Percentiles rank a stretch among this genome's conserved stretches.
These are phyloP conservation scores for Toxoplasma gondii DNA, from an alignment of 169 alveolate species.

Conservation along the genomic window DNA sequence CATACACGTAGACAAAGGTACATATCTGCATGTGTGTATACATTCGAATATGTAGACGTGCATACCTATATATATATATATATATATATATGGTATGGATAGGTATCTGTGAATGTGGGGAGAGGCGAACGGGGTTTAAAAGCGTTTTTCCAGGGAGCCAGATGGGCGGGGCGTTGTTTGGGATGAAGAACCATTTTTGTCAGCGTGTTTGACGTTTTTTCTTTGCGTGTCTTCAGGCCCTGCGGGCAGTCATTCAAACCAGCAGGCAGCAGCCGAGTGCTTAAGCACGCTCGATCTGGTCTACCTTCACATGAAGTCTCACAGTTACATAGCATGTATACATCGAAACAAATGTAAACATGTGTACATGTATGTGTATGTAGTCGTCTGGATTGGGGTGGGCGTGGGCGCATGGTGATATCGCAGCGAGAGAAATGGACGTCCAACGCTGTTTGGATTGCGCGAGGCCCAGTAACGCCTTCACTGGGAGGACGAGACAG, in stretches of 20 bases:
- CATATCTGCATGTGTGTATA: neutral
- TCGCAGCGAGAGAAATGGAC: too few species aligned
- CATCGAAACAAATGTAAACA: neutral
- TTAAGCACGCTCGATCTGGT: neutral
- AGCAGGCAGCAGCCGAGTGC: neutral
- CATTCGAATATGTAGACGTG: neutral
- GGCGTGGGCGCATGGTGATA: too few species aligned
- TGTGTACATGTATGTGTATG: neutral
- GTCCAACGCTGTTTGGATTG: too few species aligned
- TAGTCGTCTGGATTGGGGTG: too few species aligned
- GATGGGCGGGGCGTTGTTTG: too few species aligned
- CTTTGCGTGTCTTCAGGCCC: neutral
- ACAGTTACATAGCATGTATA: neutral
- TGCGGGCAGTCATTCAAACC: neutral
- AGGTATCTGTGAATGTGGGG: neutral
- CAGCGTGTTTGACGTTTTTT: too few species aligned
- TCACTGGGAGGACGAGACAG: too few species aligned
- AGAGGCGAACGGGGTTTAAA: neutral
- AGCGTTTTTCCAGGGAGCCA: too few species aligned
- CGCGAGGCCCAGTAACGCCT: too few species aligned
- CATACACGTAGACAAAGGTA: neutral
- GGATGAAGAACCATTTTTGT: too few species aligned
- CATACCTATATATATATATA: neutral
- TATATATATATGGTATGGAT: conserved; percentile 14
- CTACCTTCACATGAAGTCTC: neutral